Percentiles rank a stretch among this genome's conserved stretches.
phyloP scores from a whole-genome alignment of 192 early-diverging fungal species.

The Rhizoclosmatium globosum region DNA sequence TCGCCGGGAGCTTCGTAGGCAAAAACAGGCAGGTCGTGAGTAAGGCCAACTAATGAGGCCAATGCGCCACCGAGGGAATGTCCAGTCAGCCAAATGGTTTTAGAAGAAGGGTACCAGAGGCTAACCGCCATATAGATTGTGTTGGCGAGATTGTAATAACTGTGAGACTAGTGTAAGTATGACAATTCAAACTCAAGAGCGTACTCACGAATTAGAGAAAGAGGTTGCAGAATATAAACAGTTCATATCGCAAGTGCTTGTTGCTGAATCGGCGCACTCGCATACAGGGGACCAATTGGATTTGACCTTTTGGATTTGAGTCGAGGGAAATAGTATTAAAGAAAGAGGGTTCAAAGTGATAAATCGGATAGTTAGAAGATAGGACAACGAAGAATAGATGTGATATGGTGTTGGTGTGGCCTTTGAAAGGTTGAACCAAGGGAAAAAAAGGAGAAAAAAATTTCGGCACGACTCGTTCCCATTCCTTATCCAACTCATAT shows the following conservation, averaged over 20 bases:
- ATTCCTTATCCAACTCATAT: no score
- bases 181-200: background rate
- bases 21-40: conserved; percentile 84
- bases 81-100: conserved; percentile 81
- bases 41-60: conserved; percentile 77
- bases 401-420: no score
- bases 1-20: conserved; percentile 90
- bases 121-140: conserved; percentile 74
- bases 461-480: no score
- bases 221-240: conserved; percentile 38
- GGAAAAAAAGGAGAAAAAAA: no score
- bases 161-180: background rate
- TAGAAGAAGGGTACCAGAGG: conserved; percentile 68
- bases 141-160: conserved; percentile 74
- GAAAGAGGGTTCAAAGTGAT: no score
- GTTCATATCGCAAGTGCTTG: conserved; percentile 38
- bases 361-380: no score
- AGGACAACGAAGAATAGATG: no score
- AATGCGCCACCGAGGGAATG: conserved; percentile 70
- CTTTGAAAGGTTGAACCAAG: no score
- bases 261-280: conserved; percentile 64
- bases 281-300: conserved; percentile 86
- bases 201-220: conserved; percentile 25
- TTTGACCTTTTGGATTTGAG: no score
- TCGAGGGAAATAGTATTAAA: no score